Evolutionary conservation across 768 basidiomycete genomes (phyloP).

Genomic region (Vishniacozyma victoriae): DNA sequence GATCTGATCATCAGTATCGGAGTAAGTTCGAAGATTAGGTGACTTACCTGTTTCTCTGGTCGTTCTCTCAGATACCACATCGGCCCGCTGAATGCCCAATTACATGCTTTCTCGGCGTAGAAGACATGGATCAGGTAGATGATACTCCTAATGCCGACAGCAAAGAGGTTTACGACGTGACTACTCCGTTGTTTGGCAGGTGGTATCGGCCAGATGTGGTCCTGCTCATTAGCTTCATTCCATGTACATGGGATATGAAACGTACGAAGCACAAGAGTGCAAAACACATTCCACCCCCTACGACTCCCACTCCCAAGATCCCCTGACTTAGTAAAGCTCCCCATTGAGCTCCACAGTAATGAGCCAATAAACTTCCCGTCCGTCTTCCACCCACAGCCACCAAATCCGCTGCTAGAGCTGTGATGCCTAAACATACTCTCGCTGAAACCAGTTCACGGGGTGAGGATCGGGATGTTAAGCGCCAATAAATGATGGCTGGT

Average conservation of each 20-base stretch:
- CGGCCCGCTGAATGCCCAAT: slow-evolving; percentile 1
- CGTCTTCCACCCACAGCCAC: slow-evolving; percentile 18
- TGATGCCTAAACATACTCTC: slow-evolving; percentile 20
- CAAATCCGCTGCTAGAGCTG: slow-evolving; percentile 24
- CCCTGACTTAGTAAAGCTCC: slow-evolving; percentile 18
- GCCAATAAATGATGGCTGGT: slow-evolving; percentile 19
- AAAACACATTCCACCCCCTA: slow-evolving; percentile 18
- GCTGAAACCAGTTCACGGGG: slow-evolving; percentile 14
- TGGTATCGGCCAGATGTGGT: slow-evolving; percentile 17
- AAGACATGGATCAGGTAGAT: slow-evolving; percentile 20
- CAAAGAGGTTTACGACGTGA: slow-evolving; percentile 4
- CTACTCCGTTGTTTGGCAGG: background rate
- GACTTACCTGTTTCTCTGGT: slow-evolving; percentile 31
- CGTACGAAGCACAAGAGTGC: slow-evolving; percentile 32
- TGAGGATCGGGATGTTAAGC: background rate
- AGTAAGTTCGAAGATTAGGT: too few species aligned
- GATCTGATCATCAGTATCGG: slow-evolving; percentile 13
- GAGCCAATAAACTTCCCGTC: slow-evolving; percentile 15
- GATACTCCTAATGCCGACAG: slow-evolving; percentile 7
- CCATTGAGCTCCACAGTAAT: slow-evolving; percentile 18
- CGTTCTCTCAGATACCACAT: slow-evolving; percentile 5
- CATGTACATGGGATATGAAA: too few species aligned
- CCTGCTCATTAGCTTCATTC: too few species aligned
- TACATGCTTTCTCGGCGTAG: slow-evolving; percentile 17
- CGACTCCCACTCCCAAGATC: slow-evolving; percentile 16